Evolutionary conservation across 176 grass and related monocot species (phyloP).

Genomic region (Bothriochloa decipiens): DNA sequence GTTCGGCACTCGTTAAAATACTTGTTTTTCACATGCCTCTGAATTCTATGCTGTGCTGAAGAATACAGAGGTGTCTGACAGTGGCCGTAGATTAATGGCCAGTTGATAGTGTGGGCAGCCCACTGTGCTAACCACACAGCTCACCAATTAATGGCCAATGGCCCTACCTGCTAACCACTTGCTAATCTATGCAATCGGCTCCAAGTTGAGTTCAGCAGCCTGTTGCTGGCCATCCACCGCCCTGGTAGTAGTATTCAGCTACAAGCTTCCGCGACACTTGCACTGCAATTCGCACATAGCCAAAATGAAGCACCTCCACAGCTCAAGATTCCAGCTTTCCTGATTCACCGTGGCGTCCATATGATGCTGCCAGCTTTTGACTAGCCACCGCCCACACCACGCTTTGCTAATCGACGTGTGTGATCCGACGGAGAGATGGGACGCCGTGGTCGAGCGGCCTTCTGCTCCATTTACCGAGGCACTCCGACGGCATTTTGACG

Average conservation of each 20-base stretch:
- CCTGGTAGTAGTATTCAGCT: background rate
- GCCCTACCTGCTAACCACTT: slow-evolving; percentile 20
- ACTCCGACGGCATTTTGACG: background rate
- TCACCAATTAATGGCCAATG: slow-evolving; percentile 26
- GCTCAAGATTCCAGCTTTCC: background rate
- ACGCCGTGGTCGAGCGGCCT: background rate
- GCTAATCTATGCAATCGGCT: slow-evolving; percentile 5
- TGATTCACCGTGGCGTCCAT: background rate
- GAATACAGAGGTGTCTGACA: slow-evolving; percentile 4
- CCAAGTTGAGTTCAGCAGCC: slow-evolving; percentile 8
- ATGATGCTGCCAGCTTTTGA: slow-evolving; percentile 11
- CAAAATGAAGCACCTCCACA: slow-evolving; percentile 5
- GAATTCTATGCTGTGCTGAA: background rate
- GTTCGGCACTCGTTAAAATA: background rate
- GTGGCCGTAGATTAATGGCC: slow-evolving; percentile 17
- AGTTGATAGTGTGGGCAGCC: slow-evolving; percentile 5
- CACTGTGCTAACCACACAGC: slow-evolving; percentile 23
- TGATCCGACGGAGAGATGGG: background rate
- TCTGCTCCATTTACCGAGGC: slow-evolving; percentile 10
- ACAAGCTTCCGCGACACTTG: background rate
- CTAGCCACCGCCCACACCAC: background rate
- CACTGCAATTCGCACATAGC: background rate
- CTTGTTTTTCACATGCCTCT: slow-evolving; percentile 41
- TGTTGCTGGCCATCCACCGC: background rate
- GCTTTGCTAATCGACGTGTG: background rate